phyloP scores from a whole-genome alignment of 148 eudicot species.

The Rhododendron vialii region DNA sequence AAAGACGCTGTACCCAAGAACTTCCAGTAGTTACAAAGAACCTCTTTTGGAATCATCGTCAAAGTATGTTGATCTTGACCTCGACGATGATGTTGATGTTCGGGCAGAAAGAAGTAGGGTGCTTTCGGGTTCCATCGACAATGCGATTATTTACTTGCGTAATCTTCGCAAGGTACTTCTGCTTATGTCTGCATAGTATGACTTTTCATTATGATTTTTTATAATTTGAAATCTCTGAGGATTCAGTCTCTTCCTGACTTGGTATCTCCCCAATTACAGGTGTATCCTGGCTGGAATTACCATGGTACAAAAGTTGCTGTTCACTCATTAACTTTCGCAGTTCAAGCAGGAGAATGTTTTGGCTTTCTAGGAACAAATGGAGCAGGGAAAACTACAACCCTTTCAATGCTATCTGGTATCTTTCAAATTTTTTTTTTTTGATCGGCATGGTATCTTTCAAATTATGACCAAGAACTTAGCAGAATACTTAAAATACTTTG shows the following conservation, averaged over 20 bases:
- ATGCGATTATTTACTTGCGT: conserved; percentile 70
- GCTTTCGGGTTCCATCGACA: conserved; percentile 70
- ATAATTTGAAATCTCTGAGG: not conserved
- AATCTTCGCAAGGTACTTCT: conserved; percentile 77
- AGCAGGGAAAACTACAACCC: conserved; percentile 95
- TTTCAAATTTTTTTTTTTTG: too few relatives aligned
- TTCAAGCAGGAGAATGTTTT: conserved; percentile 96
- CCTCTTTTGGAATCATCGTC: conserved; percentile 65
- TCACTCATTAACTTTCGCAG: conserved; percentile 83
- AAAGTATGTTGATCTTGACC: conserved; percentile 35
- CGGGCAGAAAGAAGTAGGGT: conserved; percentile 74
- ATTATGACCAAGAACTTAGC: not conserved
- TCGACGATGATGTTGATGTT: conserved; percentile 82
- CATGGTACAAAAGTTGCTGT: conserved; percentile 72
- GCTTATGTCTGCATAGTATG: not conserved
- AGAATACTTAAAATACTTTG: not conserved
- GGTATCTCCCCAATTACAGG: conserved; percentile 35
- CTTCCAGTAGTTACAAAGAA: conserved; percentile 37
- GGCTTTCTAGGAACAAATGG: conserved; percentile 98
- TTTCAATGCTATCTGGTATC: conserved; percentile 88
- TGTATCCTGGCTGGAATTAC: conserved; percentile 62
- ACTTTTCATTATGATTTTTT: not conserved
- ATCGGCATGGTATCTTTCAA: not conserved
- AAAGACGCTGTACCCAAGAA: conserved; percentile 19
- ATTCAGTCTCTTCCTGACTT: conserved; percentile 11